phyloP scores from a whole-genome alignment of 805 yeast genomes.

The Candida tammaniensis region DNA sequence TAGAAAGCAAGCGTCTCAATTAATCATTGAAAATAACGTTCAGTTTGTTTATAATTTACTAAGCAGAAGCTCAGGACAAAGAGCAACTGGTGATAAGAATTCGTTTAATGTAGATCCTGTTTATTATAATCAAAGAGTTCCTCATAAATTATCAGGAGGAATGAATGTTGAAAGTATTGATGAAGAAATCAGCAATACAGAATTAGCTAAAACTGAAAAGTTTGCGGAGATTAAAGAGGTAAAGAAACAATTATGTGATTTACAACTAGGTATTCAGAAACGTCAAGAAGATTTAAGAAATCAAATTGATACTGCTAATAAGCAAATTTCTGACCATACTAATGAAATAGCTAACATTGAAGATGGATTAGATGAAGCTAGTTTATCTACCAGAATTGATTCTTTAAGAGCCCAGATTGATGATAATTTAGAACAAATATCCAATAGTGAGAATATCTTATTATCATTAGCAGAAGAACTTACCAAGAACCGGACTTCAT shows the following conservation, averaged over 20 bases:
- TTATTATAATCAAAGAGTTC: constrained; percentile 25
- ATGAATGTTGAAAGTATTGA: constrained; percentile 3
- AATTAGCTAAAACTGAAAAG: background rate
- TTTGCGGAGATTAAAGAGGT: background rate
- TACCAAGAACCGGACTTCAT: constrained; percentile 2
- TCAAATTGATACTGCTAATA: background rate
- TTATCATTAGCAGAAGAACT: constrained; percentile 25
- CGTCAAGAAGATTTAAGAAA: constrained; percentile 9
- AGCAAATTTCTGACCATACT: constrained; percentile 8
- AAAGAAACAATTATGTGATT: constrained; percentile 11
- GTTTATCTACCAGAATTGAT: constrained; percentile 42
- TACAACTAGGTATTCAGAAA: constrained; percentile 8
- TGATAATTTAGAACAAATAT: constrained; percentile 25
- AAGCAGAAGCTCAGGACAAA: constrained; percentile 44
- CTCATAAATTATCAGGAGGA: constrained; percentile 9
- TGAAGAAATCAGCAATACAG: constrained; percentile 4
- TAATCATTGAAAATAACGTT: constrained; percentile 38
- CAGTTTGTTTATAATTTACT: constrained; percentile 40
- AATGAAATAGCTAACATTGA: constrained; percentile 30
- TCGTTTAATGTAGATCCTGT: constrained; percentile 56
- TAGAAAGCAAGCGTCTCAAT: constrained; percentile 48
- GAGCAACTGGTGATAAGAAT: constrained; percentile 33
- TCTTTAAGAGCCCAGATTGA: constrained; percentile 32
- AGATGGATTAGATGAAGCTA: constrained; percentile 42
- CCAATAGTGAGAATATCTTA: constrained; percentile 25